Base-by-base conservation (phyloP, 148 eudicot genomes). In the Diospyros lotus region DNA sequence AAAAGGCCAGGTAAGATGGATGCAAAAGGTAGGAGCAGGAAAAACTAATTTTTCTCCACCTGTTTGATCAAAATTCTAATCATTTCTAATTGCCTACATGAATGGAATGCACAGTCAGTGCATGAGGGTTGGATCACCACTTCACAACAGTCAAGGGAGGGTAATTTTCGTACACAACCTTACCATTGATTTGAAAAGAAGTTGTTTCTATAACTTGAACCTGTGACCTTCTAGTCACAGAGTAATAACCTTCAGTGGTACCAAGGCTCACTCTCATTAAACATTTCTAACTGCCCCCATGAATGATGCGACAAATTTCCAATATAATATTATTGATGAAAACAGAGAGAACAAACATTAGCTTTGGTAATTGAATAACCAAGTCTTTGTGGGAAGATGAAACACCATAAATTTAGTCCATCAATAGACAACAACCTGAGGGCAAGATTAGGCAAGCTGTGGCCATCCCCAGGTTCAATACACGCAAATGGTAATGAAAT, bases 401-500 rank as follows among this genome's bases (percentile, higher is more conserved):
- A 48, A 53, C 39, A 69, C 73, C 55, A 77, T 58, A 73, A 59
- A 56, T 28, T 10, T 72, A 40, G 73, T 73, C 12, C 41, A 45
- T 46, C 58, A 58, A 70, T 72, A 58, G 73, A 83, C 42, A 76
- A 73, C 70, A 78, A 92, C 99, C 99, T 92, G 83, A 95, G 90
- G 79, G 89, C 87, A 79, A 95, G 77, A 82, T 95, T 86, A 72
- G 99, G 97, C 75, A 95, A 87, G 79, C 88, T 75, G 81, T 90
- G 84, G 69, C 84, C 89, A 59, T 84, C 79, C 62, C 99, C 99
- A 78, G 99, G 89, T 86, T 95, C 97, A 78, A 85, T 88, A 70
- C 94, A 95, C 75, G 97, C 89, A 74, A 95, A 75, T 54, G 99
- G 97, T 77, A 90, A 80, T 64, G 89, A 90, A 75, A 85, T 66